Evolutionary conservation across 805 yeast species (phyloP), one percentile per base, ranked within the genome.

Genomic region (Allodekkera sacchari): DNA sequence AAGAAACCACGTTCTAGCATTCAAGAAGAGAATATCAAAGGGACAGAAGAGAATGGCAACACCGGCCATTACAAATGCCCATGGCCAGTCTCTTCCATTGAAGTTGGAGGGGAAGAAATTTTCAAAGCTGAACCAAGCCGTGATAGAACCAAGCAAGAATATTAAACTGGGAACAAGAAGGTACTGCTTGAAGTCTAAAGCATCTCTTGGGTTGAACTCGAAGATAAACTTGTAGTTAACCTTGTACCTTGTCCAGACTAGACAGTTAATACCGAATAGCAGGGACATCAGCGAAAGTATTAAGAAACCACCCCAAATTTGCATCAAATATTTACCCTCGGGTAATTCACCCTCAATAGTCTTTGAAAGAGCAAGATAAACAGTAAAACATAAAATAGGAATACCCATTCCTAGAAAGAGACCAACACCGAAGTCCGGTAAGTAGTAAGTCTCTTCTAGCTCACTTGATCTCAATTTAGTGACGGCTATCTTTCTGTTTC

Each of bases 291-390:
- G 41, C 20, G 68, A 61, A 5, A 78, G 52, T 36, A 87, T 47
- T 43, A 85, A 70, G 53, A 85, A 87, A 1, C 97, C 97, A 7
- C 80, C 96, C 95, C 96, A 92, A 3, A 92, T 66, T 46, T 94
- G 97, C 25, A 89, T 54, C 34, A 89, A 48, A 36, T 59, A 77
- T 27, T 54, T 59, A 0, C 78, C 82, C 38, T 78, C 81, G 0
- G 74, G 72, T 3, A 73, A 50, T 1, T 50, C 51, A 0, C 66
- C 62, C 4, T 35, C 38, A 1, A 61, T 10, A 0, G 66, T 61
- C 12, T 61, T 53, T 10, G 56, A 48, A 1, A 64, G 39, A 16
- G 67, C 67, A 13, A 50, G 34, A 8, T 78, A 55, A 2, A 84
- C 35, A 0, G 82, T 79, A 34, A 76, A 67, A 1, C 65, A 50